These are phyloP conservation scores for Ceratobasidium sp. DNA, from an alignment of 1,284 basidiomycete species.

Conservation along the genomic window DNA sequence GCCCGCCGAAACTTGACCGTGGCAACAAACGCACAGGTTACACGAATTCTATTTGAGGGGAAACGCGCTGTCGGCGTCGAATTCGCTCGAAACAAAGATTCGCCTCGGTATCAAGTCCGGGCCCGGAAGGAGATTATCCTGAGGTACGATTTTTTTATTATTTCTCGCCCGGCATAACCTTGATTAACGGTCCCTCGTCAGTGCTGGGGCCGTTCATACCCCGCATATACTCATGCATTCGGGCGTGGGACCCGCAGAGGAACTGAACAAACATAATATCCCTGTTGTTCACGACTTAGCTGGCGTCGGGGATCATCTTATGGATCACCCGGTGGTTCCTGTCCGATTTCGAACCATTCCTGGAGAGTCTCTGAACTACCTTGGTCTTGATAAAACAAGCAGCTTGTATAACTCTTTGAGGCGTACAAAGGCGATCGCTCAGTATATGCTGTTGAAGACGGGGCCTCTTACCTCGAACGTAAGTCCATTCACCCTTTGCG, in stretches of 20 bases:
- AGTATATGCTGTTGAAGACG: constrained; percentile 62
- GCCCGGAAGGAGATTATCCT: constrained; percentile 72
- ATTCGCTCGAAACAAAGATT: constrained; percentile 59
- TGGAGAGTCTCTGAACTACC: constrained; percentile 57
- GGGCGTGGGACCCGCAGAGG: constrained; percentile 70
- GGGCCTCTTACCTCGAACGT: constrained; percentile 70
- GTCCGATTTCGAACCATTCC: constrained; percentile 66
- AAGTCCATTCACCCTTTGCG: constrained; percentile 44
- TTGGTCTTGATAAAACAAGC: constrained; percentile 51
- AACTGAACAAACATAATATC: constrained; percentile 66
- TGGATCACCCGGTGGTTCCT: constrained; percentile 69
- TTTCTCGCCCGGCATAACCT: not conserved
- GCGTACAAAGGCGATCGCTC: constrained; percentile 56
- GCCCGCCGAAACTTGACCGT: constrained; percentile 73
- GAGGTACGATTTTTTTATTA: constrained; percentile 48
- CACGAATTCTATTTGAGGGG: constrained; percentile 61
- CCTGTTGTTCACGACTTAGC: constrained; percentile 67
- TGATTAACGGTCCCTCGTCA: not conserved
- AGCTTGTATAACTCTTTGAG: constrained; percentile 53
- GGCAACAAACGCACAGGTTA: constrained; percentile 65
- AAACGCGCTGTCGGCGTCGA: constrained; percentile 71
- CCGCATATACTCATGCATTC: constrained; percentile 68
- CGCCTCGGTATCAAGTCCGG: constrained; percentile 59
- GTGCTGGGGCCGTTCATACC: constrained; percentile 62
- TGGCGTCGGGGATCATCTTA: constrained; percentile 67